Evolutionary conservation across 805 yeast genomes (phyloP).

Genomic region (Ogataea angusta): DNA sequence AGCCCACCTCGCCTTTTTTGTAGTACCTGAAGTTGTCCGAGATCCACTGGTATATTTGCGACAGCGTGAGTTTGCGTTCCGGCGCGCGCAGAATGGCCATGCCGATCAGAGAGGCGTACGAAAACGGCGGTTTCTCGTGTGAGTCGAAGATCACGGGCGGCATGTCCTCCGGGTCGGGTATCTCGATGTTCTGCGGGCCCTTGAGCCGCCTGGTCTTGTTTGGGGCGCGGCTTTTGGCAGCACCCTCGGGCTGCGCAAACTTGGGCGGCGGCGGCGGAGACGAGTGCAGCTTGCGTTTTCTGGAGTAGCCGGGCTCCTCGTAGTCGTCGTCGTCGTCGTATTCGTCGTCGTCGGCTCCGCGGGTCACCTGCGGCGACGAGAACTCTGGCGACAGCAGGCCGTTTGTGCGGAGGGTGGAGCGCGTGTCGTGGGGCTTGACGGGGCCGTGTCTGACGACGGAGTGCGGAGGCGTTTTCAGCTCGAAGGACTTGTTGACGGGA

Average conservation of each 20-base stretch:
- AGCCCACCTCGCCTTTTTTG: slow-evolving; percentile 81
- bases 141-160: slow-evolving; percentile 50
- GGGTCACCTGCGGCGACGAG: slow-evolving; percentile 45
- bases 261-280: slow-evolving; percentile 24
- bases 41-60: slow-evolving; percentile 92
- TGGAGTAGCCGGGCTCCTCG: slow-evolving; percentile 9
- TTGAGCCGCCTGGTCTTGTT: slow-evolving; percentile 21
- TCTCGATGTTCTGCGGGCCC: slow-evolving; percentile 28
- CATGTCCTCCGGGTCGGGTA: slow-evolving; percentile 39
- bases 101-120: slow-evolving; percentile 91
- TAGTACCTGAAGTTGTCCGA: slow-evolving; percentile 81
- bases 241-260: slow-evolving; percentile 13
- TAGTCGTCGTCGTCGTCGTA: slow-evolving; percentile 16
- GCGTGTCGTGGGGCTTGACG: slow-evolving; percentile 8
- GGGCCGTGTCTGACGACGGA: slow-evolving; percentile 22
- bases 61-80: slow-evolving; percentile 62
- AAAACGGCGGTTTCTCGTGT: slow-evolving; percentile 76
- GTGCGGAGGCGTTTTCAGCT: slow-evolving; percentile 32
- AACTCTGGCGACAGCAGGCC: slow-evolving; percentile 39
- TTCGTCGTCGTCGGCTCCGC: slow-evolving; percentile 13
- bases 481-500: slow-evolving; percentile 26
- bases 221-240: slow-evolving; percentile 5
- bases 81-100: slow-evolving; percentile 88
- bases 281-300: slow-evolving; percentile 16
- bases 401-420: slow-evolving; percentile 11